Evolutionary conservation across 2,329 filamentous ascomycete genomes (phyloP), one percentile per base, ranked within the genome.

Genomic region (Diaporthe sp.): DNA sequence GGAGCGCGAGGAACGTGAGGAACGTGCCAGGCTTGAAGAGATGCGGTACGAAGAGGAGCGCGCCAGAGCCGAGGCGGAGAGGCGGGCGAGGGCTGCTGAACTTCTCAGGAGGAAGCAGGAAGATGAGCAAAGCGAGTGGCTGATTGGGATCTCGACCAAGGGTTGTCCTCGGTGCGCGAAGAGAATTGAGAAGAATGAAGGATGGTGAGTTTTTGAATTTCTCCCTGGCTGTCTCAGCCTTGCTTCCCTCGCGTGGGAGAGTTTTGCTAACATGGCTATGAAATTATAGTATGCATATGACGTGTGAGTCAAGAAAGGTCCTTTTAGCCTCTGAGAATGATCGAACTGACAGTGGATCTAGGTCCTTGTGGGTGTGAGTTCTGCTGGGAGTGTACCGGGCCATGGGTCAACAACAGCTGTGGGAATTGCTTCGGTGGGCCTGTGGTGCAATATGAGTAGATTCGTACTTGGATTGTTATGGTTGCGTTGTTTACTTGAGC

Each of bases 131-230:
- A 77, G 76, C 42, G 67, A 71, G 76, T 37, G 22, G 34, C 71
- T 72, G 28, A 68, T 79, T 5, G 15, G 28, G 42, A 53, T n/a
- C n/a, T 78, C 75, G 13, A 78, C 79, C 0, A 79, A 79, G 70
- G 53, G 20, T 17, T 79, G 77, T 31, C 79, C 78, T 13, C 17
- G 53, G 4, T 80, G 79, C 51, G 44, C 25, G 10, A 77, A 74
- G 71, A 55, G 67, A 22, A 79, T 79, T 13, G 78, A 79, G 73
- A 79, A 80, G 72, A 77, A 73, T 20, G 61, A 60, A 44, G 77
- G 78, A 31, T 79, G 77, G 77, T 78, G 61, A 51, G 76, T 75
- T 44, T 25, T 25, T 22, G 22, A 13, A 39, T 15, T 13, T 12
- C 39, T 9, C 1, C 9, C 9, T 3, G 37, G 31, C 37, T 28